Percentiles rank a stretch among this genome's conserved stretches.
Conservation (phyloP, 2,329 filamentous ascomycete species). For the Hymenoscyphus salicellus region DNA sequence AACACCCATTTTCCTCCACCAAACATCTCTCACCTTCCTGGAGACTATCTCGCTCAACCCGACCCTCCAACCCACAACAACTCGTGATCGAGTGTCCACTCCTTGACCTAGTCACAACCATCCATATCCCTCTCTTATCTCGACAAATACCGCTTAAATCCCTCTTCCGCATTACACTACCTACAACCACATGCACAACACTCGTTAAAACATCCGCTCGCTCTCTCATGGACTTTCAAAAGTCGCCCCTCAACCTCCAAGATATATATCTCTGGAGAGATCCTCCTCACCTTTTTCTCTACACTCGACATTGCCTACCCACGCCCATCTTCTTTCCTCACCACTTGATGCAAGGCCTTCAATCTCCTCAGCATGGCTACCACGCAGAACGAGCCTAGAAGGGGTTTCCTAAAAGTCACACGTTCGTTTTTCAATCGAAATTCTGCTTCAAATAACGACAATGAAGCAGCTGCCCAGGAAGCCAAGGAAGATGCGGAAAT, state of each 20-base stretch:
- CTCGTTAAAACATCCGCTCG: neutral
- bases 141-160: neutral
- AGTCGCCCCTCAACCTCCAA: neutral
- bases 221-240: neutral
- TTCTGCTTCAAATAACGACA: conserved; percentile 19
- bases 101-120: neutral
- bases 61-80: neutral
- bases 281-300: neutral
- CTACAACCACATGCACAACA: neutral
- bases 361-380: neutral
- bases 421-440: conserved; percentile 28
- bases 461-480: conserved; percentile 5
- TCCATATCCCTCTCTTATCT: neutral
- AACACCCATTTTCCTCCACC: neutral
- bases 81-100: neutral
- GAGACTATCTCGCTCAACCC: neutral
- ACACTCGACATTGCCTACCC: neutral
- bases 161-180: neutral
- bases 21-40: neutral
- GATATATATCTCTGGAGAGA: neutral
- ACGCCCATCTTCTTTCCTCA: neutral
- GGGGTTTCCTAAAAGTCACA: neutral
- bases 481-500: neutral
- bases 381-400: neutral
- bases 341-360: neutral